A percentile compares a stretch with the other conserved stretches of the same genome.
Conservation (phyloP, 108 stramenopile genomes). For the Skeletonema costatum region DNA sequence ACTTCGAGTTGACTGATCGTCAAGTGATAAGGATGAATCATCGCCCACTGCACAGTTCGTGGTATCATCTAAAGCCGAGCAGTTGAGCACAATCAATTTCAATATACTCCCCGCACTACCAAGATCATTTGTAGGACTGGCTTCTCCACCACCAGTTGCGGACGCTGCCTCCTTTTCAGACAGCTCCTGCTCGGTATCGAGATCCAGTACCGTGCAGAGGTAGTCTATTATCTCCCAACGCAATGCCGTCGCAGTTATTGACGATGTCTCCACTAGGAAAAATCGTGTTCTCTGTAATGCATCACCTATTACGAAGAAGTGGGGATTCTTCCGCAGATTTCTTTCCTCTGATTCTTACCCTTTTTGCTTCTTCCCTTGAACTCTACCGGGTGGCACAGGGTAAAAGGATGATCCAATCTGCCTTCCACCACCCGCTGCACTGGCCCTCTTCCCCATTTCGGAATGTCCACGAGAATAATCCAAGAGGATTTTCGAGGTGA, state of each 20-base stretch:
- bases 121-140: constrained; percentile 74
- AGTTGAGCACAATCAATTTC: constrained; percentile 84
- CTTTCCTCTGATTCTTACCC: constrained; percentile 8
- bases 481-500: constrained; percentile 74
- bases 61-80: constrained; percentile 60
- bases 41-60: constrained; percentile 12
- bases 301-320: constrained; percentile 72
- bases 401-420: constrained; percentile 25
- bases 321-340: constrained; percentile 50
- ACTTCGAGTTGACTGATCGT: constrained; percentile 31
- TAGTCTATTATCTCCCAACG: constrained; percentile 81
- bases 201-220: constrained; percentile 80
- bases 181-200: constrained; percentile 83
- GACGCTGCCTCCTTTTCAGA: constrained; percentile 76
- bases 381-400: constrained; percentile 34
- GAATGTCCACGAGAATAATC: constrained; percentile 71
- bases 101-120: constrained; percentile 85
- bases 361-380: constrained; percentile 27
- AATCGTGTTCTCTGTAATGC: constrained; percentile 79
- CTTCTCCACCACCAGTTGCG: constrained; percentile 47
- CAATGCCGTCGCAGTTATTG: constrained; percentile 69
- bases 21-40: constrained; percentile 34
- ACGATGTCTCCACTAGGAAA: constrained; percentile 76
- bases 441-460: constrained; percentile 24
- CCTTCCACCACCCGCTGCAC: not conserved